These are phyloP conservation scores for Aureobasidium sp. DNA, from an alignment of 2,329 filamentous ascomycete genomes.

Conservation along the genomic window DNA sequence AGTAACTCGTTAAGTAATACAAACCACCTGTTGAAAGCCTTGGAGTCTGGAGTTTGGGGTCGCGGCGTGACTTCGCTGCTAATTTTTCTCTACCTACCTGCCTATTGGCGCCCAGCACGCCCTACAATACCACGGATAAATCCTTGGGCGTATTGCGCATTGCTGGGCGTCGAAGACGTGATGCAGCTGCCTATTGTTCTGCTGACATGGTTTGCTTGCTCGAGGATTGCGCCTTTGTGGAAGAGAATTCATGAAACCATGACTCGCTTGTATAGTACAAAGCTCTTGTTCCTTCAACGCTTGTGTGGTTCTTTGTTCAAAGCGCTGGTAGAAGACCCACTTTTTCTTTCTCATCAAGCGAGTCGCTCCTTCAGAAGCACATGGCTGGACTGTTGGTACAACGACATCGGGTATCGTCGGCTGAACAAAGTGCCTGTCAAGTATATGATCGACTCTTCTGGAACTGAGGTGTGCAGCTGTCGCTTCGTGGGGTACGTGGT, in stretches of 20 bases:
- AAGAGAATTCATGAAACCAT: background rate
- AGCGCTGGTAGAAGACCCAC: background rate
- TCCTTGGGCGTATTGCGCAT: constrained; percentile 6
- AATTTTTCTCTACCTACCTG: background rate
- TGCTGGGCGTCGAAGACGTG: constrained; percentile 14
- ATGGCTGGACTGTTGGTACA: constrained; percentile 1
- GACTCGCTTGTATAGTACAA: background rate
- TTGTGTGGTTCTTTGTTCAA: background rate
- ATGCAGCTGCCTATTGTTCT: background rate
- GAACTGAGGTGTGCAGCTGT: background rate
- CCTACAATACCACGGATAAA: background rate
- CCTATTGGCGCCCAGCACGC: background rate
- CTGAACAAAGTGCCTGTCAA: constrained; percentile 5
- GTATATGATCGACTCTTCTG: background rate
- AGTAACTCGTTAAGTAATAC: constrained; percentile 14
- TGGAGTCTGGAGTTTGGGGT: constrained; percentile 2
- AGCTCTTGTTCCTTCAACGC: constrained; percentile 5
- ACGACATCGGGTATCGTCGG: background rate
- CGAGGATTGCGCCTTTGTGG: background rate
- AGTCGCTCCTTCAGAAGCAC: background rate
- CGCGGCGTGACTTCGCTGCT: constrained; percentile 10
- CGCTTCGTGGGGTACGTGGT: background rate
- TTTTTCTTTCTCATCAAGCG: constrained; percentile 5
- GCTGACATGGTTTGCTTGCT: background rate
- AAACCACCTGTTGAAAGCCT: background rate